Conservation (phyloP, 768 basidiomycete species). For the Strobilomyces dryophilus region DNA sequence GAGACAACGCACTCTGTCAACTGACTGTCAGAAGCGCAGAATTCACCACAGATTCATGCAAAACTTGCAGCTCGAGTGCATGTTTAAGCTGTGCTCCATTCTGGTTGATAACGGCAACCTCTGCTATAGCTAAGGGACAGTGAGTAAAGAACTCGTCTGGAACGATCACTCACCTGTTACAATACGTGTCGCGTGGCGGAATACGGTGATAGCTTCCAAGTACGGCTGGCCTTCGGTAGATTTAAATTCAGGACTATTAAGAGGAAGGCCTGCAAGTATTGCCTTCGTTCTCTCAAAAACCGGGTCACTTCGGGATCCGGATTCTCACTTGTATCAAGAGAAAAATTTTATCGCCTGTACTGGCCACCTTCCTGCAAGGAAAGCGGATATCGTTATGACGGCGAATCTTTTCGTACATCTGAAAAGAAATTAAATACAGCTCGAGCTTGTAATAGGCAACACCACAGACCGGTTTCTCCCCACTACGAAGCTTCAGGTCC, state of each 20-base stretch:
- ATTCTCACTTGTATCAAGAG: conserved; percentile 67
- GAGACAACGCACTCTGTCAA: conserved; percentile 65
- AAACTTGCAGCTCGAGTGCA: conserved; percentile 68
- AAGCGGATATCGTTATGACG: conserved; percentile 78
- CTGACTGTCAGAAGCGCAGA: not conserved
- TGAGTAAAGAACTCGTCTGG: not conserved
- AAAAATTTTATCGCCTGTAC: conserved; percentile 73
- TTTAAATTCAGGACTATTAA: conserved; percentile 68
- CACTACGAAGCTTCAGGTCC: conserved; percentile 63
- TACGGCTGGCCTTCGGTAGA: conserved; percentile 65
- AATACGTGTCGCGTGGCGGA: conserved; percentile 74
- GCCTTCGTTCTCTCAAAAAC: conserved; percentile 43
- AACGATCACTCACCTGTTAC: conserved; percentile 51
- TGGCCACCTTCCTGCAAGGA: conserved; percentile 64
- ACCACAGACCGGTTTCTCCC: conserved; percentile 63
- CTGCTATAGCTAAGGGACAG: conserved; percentile 59
- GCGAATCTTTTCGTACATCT: conserved; percentile 65
- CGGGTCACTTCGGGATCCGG: not conserved
- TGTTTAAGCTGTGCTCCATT: conserved; percentile 66
- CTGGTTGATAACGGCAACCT: conserved; percentile 64
- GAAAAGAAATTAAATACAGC: not conserved
- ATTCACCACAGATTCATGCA: not conserved
- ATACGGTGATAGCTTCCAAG: conserved; percentile 65
- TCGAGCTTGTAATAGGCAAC: not conserved
- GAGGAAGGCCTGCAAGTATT: conserved; percentile 64